Base-by-base conservation (phyloP, 2,329 filamentous ascomycete species). In the Penicillium sp. region DNA sequence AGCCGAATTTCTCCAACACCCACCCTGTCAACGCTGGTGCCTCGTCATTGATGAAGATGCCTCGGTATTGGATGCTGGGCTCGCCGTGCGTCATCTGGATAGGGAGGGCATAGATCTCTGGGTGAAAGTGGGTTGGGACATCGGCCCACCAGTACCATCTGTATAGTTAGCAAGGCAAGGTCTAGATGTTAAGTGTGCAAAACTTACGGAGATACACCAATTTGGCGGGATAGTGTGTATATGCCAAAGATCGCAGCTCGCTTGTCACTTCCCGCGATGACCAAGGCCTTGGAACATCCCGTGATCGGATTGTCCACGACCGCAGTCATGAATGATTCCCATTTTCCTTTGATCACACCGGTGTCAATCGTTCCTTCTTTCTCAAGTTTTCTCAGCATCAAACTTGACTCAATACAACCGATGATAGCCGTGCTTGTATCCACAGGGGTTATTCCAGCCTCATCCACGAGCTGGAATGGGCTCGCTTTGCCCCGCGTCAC, bases 201-300 rank as follows among this genome's bases (percentile, higher is more conserved):
- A 22, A 62, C 56, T 14, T 42, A 58, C 53, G 85, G 86, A 29
- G 84, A 87, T 12, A 90, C 86, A 25, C 88, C 88, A 54, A 90
- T 89, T 68, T 90, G 86, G 71, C 89, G 86, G 22, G 85, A 88
- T 46, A 90, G 71, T 60, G 87, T 86, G 72, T 90, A 90, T 20
- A 89, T 75, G 11, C 88, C 88, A 63, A 82, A 90, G 52, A 90
- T 88, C 2, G 85, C 83, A 14, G 85, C 86, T 58, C 87, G 78
- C 52, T 83, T 82, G 67, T 90, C 86, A 65, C 83, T 86, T 11
- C 85, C 87, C 29, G 83, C 85, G 68, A 91, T 85, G 1, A 90
- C 83, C 18, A 90, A 75, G 1, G 87, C 87, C 56, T 77, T 77
- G 0, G 78, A 66, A 23, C 83, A 81, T 20, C 82, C 84, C 2